Evolutionary conservation across 1,284 basidiomycete species (phyloP).

Genomic region (Porphyrellus sp.): DNA sequence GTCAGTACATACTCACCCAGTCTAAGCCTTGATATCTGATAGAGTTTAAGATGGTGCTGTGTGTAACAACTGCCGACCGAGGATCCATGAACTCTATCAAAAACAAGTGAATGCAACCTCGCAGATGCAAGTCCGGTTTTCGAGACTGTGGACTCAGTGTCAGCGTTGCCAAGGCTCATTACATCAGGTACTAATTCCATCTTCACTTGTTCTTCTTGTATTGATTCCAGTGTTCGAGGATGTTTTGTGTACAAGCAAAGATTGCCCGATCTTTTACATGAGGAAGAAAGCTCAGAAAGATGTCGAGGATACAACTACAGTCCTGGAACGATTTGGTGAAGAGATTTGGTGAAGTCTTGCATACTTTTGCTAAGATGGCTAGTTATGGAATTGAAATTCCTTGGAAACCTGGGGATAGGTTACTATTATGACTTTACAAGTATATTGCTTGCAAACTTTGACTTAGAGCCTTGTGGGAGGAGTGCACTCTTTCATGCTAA

Average conservation of each 20-base stretch:
- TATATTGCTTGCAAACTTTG: too few species aligned
- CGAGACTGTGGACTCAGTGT: slow-evolving; percentile 94
- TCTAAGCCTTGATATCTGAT: slow-evolving; percentile 8
- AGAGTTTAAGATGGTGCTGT: slow-evolving; percentile 73
- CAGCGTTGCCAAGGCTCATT: slow-evolving; percentile 94
- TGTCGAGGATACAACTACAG: slow-evolving; percentile 76
- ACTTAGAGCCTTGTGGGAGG: too few species aligned
- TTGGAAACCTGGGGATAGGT: not conserved
- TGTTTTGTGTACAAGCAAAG: slow-evolving; percentile 93
- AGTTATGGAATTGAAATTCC: not conserved
- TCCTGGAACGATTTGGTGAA: slow-evolving; percentile 79
- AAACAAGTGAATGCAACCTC: slow-evolving; percentile 80
- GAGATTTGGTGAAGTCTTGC: slow-evolving; percentile 53
- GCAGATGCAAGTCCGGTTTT: slow-evolving; percentile 83
- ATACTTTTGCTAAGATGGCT: not conserved
- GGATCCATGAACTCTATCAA: slow-evolving; percentile 85
- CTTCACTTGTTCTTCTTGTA: not conserved
- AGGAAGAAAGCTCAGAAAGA: slow-evolving; percentile 96
- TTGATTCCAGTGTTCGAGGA: slow-evolving; percentile 52
- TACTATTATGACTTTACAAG: too few species aligned
- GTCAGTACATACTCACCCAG: slow-evolving; percentile 39
- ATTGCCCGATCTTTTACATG: slow-evolving; percentile 98
- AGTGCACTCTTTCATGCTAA: too few species aligned
- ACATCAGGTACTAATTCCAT: slow-evolving; percentile 65
- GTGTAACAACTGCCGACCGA: slow-evolving; percentile 86